These are phyloP conservation scores for Ilex aquifolium DNA, from an alignment of 257 asterid genomes.

Conservation along the genomic window DNA sequence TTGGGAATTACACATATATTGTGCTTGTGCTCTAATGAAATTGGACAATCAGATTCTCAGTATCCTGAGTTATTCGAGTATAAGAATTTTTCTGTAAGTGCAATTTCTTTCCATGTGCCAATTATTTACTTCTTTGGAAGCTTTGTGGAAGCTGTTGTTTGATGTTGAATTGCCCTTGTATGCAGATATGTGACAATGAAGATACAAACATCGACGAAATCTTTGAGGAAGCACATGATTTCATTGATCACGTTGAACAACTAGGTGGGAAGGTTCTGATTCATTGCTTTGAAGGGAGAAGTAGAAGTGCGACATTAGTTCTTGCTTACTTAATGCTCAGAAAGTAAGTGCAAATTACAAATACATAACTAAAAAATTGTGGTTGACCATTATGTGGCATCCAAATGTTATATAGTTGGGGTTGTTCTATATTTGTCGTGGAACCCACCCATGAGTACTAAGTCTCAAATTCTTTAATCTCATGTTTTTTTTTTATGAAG, in stretches of 20 bases:
- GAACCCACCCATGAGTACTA: no score
- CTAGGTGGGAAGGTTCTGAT: conserved; percentile 82
- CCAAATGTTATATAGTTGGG: neutral
- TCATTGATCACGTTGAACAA: conserved; percentile 67
- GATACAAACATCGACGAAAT: conserved; percentile 65
- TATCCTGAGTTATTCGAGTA: conserved; percentile 74
- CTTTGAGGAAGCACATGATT: conserved; percentile 87
- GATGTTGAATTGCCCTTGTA: conserved; percentile 12
- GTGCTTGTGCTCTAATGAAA: conserved; percentile 93
- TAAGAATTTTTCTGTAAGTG: conserved; percentile 82
- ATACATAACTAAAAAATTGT: no score
- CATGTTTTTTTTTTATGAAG: conserved; percentile 36
- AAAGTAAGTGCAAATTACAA: conserved; percentile 49
- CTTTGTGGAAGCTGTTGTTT: conserved; percentile 3
- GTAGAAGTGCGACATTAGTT: conserved; percentile 90
- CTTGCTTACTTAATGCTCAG: conserved; percentile 83
- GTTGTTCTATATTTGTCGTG: no score
- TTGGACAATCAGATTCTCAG: conserved; percentile 95
- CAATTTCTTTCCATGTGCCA: neutral
- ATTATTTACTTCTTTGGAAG: conserved; percentile 1
- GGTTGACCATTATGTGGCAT: conserved; percentile 6
- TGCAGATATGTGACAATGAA: conserved; percentile 72
- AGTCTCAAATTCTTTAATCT: neutral
- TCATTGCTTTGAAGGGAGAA: conserved; percentile 98
- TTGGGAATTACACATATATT: conserved; percentile 82